Conservation (phyloP, 176 grass and related monocot genomes). For the Olyra latifolia region DNA sequence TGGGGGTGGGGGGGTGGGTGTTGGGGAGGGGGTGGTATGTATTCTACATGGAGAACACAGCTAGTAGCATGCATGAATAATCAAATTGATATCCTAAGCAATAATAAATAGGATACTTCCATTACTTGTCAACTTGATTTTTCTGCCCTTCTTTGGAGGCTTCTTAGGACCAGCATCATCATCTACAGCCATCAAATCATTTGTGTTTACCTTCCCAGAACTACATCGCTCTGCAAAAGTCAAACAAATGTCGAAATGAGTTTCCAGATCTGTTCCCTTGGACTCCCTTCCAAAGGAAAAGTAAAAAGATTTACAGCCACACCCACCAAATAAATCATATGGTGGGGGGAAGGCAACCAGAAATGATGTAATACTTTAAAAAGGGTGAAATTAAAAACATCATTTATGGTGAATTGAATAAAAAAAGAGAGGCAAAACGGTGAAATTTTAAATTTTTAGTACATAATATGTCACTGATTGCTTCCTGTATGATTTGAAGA, state of each 20-base stretch:
- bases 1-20: no score
- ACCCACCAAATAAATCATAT: constrained; percentile 6
- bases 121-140: constrained; percentile 55
- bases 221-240: constrained; percentile 56
- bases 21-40: no score
- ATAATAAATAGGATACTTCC: constrained; percentile 64
- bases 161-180: constrained; percentile 42
- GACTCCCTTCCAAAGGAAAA: background rate
- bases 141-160: constrained; percentile 65
- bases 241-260: constrained; percentile 1
- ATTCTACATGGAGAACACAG: background rate
- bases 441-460: background rate
- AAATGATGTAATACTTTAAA: background rate
- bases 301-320: constrained; percentile 7
- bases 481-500: background rate
- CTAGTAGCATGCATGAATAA: constrained; percentile 5
- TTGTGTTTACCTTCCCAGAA: constrained; percentile 35
- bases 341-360: background rate
- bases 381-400: background rate
- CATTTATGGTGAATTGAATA: background rate
- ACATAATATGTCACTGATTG: background rate
- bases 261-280: background rate
- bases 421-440: background rate
- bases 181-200: constrained; percentile 37
- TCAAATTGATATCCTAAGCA: constrained; percentile 20